A percentile compares a stretch with the other conserved stretches of the same genome.
phyloP scores from a whole-genome alignment of 768 basidiomycete species.

The Pisolithus sp. region DNA sequence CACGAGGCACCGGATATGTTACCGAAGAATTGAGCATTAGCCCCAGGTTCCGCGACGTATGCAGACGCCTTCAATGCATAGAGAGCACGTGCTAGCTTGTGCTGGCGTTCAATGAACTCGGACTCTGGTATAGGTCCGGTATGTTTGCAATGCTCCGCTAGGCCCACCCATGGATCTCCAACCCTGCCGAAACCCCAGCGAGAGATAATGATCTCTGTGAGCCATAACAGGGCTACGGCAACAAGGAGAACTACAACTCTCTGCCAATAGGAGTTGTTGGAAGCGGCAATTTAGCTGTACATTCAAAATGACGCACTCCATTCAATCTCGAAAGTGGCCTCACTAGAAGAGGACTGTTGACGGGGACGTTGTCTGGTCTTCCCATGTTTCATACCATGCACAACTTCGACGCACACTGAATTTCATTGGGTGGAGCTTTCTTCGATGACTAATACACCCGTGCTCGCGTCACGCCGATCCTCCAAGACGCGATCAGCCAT shows the following conservation, averaged over 20 bases:
- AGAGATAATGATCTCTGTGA: background rate
- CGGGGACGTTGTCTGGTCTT: background rate
- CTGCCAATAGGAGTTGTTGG: too few species aligned
- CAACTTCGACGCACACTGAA: background rate
- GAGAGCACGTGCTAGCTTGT: slow-evolving; percentile 43
- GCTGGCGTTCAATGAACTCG: slow-evolving; percentile 52
- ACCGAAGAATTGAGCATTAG: slow-evolving; percentile 64
- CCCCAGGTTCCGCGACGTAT: slow-evolving; percentile 76
- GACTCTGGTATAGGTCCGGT: slow-evolving; percentile 39
- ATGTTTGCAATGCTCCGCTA: slow-evolving; percentile 40
- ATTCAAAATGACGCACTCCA: background rate
- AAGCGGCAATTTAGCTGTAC: background rate
- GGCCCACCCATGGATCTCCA: slow-evolving; percentile 17
- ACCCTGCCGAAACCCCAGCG: background rate
- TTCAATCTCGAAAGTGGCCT: too few species aligned
- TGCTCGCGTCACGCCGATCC: background rate
- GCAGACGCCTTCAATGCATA: slow-evolving; percentile 48
- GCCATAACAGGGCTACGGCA: too few species aligned
- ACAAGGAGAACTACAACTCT: background rate
- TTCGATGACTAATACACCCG: background rate
- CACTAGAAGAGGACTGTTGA: background rate
- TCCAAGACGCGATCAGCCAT: slow-evolving; percentile 9
- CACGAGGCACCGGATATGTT: slow-evolving; percentile 61
- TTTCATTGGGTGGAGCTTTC: too few species aligned
- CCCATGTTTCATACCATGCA: background rate